Evolutionary conservation across 495 filamentous ascomycete genomes (phyloP).

Genomic region (Penicillium robsamsonii): DNA sequence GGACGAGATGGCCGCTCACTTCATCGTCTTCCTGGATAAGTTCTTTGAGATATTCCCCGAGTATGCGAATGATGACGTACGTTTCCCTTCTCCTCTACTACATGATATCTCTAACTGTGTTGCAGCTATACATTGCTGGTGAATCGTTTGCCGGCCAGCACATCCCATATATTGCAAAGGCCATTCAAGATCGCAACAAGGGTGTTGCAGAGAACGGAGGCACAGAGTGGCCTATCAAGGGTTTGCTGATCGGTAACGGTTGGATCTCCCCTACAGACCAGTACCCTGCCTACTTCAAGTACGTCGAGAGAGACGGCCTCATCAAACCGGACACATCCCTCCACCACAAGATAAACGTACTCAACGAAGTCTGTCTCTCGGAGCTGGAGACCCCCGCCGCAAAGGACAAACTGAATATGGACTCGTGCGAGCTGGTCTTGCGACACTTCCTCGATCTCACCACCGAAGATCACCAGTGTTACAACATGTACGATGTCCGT

Average conservation of each 20-base stretch:
- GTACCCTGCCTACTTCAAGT: conserved; percentile 83
- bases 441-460: conserved; percentile 64
- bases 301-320: conserved; percentile 70
- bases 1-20: conserved; percentile 83
- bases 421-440: conserved; percentile 71
- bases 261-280: conserved; percentile 92
- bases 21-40: conserved; percentile 83
- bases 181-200: conserved; percentile 80
- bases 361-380: conserved; percentile 64
- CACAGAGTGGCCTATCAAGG: conserved; percentile 72
- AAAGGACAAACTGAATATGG: conserved; percentile 62
- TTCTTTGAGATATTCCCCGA: conserved; percentile 90
- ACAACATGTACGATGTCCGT: conserved; percentile 95
- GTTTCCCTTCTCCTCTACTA: conserved; percentile 26
- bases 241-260: conserved; percentile 91
- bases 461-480: conserved; percentile 57
- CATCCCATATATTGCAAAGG: conserved; percentile 91
- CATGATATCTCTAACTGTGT: conserved; percentile 26
- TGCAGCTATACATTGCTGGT: conserved; percentile 85
- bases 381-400: conserved; percentile 51
- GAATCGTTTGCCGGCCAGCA: conserved; percentile 97
- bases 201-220: conserved; percentile 26
- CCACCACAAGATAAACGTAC: conserved; percentile 64
- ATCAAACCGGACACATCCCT: conserved; percentile 61
- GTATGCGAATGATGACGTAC: conserved; percentile 88